Evolutionary conservation across 2,329 filamentous ascomycete species (phyloP), one percentile per base, ranked within the genome.

Genomic region (Diplodia sapinea): DNA sequence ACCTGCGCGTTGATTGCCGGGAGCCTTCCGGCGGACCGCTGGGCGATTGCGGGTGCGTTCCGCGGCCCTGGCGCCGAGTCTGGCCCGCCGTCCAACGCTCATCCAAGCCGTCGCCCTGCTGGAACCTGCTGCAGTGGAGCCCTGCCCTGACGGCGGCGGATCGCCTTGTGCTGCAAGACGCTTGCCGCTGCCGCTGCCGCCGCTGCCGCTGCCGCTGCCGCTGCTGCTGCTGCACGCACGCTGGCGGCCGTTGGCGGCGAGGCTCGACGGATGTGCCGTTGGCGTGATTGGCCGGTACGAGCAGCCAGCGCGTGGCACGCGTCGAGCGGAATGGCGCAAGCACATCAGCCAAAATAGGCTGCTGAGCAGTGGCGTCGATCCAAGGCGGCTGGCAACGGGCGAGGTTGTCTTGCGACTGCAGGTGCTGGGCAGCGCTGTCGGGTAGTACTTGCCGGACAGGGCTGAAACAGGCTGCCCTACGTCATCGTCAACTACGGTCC

Each of bases 11-110:
- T 47, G 56, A 47, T 31, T 61, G 38, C 56, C 38, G 56, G 20
- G 20, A 29, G 20, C 20, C 56, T 29, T 61, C 56, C 56, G 56
- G 17, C 54, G 52, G 50, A 15, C 50, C 50, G 23, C 50, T n/a
- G n/a, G 50, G 50, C 47, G 47, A 20, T 38, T 23, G 49, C 49
- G 12, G 50, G 51, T 13, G 51, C 43, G 17, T 9, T 20, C 43
- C 8, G 43, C 43, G 17, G 17, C 17, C n/a, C 7, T 9, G 8
- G 43, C 43, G 43, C 43, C 43, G 43, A 47, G 43, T 20, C 43
- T 47, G 43, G 43, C 43, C 36, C 43, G 43, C 11, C 43, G 43
- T 20, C 43, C 43, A 47, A 47, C 43, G 43, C 43, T 47, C 43
- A 47, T 47, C 26, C 43, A 13, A 47, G 43, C 36, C 36, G 36